Evolutionary conservation across 129 eudicot species (phyloP), one percentile per base, ranked within the genome.

Genomic region (Lactuca saligna): DNA sequence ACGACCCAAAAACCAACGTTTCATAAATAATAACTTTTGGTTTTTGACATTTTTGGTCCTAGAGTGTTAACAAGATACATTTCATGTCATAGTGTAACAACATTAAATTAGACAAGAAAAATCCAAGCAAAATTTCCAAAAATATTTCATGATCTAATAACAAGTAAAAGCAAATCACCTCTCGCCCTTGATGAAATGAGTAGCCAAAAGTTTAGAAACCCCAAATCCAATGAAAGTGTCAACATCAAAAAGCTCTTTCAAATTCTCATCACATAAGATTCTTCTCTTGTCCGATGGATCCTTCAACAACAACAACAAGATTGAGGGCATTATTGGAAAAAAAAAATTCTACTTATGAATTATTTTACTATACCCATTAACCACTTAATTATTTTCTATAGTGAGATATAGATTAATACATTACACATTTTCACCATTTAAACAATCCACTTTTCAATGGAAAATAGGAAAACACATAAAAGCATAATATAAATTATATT

Each of bases 261-360:
- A 82, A 91, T 88, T 92, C 63, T 84, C 96, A 63, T 92, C 98
- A 25, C 96, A 84, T 68, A 88, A 39, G 42, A 92, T 83, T 75
- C 81, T 85, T 82, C 95, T 82, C 63, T 81, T 86, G 75, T 92
- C 96, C 31, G 84, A 79, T 55, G 98, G 98, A 71, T 92, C 98
- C 98, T 88, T 81, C 84, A 88, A 72, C n/a, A 79, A 2, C 68
- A 41, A 71, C 8, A 46, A 39, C 10, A 53, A 8, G 9, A 8
- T 42, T 46, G 5, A 46, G n/a, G 5, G 51, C 51, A 46, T 12
- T 46, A 46, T 46, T 46, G 51, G 3, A 42, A 42, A 42, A 8
- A 8, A 42, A 5, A 39, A 7, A 2, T 39, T 39, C 0, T 42
- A 42, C 49, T 42, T 39, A 1, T 25, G 1, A 25, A 25, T 25